A percentile compares a stretch with the other conserved stretches of the same genome.
These are phyloP conservation scores for rapeseed (Brassica napus) DNA, from an alignment of 345 rosid genomes.

Conservation along the genomic window DNA sequence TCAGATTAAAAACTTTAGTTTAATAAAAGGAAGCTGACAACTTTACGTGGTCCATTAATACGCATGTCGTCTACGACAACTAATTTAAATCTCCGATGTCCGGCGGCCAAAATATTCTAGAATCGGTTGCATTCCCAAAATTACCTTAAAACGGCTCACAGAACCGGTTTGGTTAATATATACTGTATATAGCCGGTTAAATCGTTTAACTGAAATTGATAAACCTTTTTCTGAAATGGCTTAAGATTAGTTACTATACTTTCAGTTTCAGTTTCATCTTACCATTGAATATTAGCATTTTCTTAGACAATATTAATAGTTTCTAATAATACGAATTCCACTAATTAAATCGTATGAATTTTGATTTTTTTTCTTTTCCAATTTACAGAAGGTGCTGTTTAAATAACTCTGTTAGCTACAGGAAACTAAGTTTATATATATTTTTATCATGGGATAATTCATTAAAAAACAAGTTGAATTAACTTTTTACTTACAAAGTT, in stretches of 20 bases:
- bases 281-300: not conserved
- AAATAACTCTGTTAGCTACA: not conserved
- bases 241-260: not conserved
- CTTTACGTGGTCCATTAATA: constrained; percentile 13
- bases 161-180: not conserved
- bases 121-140: not conserved
- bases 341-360: not conserved
- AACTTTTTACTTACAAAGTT: constrained; percentile 10
- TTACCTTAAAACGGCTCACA: not conserved
- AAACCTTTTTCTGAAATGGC: not conserved
- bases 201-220: not conserved
- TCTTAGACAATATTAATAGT: not conserved
- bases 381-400: not conserved
- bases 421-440: not conserved
- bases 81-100: not conserved
- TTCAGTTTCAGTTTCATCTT: not conserved
- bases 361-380: not conserved
- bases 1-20: not conserved
- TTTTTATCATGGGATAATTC: not conserved
- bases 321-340: not conserved
- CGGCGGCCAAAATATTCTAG: constrained; percentile 22
- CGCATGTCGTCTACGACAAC: constrained; percentile 16
- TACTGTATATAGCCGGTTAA: not conserved
- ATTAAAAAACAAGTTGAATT: not conserved
- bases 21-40: not conserved